These are phyloP conservation scores for Globisporangium ultimum DNA, from an alignment of 352 stramenopile genomes.

Conservation along the genomic window DNA sequence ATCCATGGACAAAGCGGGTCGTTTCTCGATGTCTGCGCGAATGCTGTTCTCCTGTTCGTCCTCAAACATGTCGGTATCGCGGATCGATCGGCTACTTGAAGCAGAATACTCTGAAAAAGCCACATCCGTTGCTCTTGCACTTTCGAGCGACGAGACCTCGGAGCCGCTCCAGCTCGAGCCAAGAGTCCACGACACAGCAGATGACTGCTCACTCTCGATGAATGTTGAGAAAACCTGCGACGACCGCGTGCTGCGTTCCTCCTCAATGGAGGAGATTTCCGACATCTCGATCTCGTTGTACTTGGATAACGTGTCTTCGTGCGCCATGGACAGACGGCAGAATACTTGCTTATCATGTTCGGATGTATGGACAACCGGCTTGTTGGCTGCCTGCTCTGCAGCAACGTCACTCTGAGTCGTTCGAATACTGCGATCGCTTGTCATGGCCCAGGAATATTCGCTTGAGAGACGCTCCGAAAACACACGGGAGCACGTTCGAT, in stretches of 20 bases:
- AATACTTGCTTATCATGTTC: neutral
- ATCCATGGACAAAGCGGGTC: no score
- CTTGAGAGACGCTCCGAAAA: slow-evolving; percentile 8
- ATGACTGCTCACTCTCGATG: slow-evolving; percentile 4
- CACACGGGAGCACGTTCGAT: slow-evolving; percentile 6
- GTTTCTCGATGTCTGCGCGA: no score
- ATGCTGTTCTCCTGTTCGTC: neutral
- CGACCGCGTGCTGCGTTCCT: neutral
- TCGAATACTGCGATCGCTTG: slow-evolving; percentile 1
- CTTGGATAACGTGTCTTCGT: slow-evolving; percentile 4
- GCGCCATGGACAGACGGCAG: neutral
- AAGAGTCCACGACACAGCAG: slow-evolving; percentile 1
- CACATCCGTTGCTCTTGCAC: slow-evolving; percentile 4
- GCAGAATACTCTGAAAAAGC: neutral
- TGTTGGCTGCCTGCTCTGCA: neutral
- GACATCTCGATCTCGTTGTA: no score
- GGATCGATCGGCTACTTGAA: slow-evolving; percentile 5
- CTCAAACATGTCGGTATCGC: neutral
- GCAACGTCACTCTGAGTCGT: neutral
- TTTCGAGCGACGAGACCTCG: slow-evolving; percentile 9
- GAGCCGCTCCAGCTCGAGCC: slow-evolving; percentile 11
- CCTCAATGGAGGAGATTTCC: neutral
- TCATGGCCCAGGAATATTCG: neutral
- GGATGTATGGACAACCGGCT: neutral
- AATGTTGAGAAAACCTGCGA: slow-evolving; percentile 5